These are phyloP conservation scores for Sporothrix pallida DNA, from an alignment of 2,329 filamentous ascomycete species.

Conservation along the genomic window DNA sequence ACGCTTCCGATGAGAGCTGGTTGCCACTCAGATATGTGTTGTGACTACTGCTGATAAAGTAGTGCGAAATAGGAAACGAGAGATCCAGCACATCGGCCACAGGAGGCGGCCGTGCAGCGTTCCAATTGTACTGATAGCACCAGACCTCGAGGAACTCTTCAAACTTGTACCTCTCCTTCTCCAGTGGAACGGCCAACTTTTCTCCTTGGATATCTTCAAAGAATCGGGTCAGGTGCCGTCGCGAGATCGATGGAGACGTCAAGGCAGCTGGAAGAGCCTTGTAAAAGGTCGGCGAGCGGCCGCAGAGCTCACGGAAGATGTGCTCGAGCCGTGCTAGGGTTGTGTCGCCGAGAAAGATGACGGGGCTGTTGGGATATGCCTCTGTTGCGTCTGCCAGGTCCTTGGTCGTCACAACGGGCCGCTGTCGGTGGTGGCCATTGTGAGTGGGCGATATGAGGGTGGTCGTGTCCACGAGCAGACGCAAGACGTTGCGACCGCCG, in stretches of 20 bases:
- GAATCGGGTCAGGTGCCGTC: conserved; percentile 55
- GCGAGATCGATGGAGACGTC: conserved; percentile 42
- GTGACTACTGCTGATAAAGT: conserved; percentile 93
- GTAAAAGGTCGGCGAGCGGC: conserved; percentile 41
- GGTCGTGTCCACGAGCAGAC: conserved; percentile 40
- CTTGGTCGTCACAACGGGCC: conserved; percentile 36
- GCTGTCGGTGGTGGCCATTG: conserved; percentile 40
- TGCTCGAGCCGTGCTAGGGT: conserved; percentile 56
- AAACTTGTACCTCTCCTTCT: conserved; percentile 52
- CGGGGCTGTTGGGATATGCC: conserved; percentile 36
- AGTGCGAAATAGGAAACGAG: conserved; percentile 77
- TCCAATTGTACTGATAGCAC: conserved; percentile 52
- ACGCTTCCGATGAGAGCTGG: conserved; percentile 79
- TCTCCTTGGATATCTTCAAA: conserved; percentile 59
- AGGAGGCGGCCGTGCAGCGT: conserved; percentile 50
- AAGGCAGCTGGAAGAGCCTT: conserved; percentile 13
- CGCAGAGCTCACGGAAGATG: conserved; percentile 55
- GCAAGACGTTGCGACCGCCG: conserved; percentile 32
- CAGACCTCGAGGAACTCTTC: conserved; percentile 59
- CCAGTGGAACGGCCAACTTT: conserved; percentile 42
- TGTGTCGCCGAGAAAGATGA: conserved; percentile 54
- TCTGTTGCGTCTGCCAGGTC: conserved; percentile 36
- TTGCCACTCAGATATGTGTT: conserved; percentile 92
- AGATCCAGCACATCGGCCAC: conserved; percentile 58
- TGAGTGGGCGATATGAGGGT: conserved; percentile 44